Base-by-base conservation (phyloP, 2,329 filamentous ascomycete genomes). In the Cladosporium austrohemisphaericum region DNA sequence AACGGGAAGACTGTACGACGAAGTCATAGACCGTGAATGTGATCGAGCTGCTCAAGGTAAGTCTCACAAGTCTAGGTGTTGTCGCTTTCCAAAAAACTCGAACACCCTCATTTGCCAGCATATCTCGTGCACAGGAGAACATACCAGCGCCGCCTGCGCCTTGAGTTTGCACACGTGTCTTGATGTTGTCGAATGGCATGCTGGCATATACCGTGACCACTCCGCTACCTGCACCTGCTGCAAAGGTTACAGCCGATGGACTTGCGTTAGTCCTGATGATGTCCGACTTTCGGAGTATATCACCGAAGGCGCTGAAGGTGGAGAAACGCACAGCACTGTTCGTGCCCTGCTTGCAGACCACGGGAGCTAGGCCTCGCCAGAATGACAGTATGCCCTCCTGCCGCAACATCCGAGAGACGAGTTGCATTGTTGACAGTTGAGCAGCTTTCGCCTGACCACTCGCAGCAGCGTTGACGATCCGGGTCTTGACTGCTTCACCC, bases 401-500 rank as follows among this genome's bases (percentile, higher is more conserved):
- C 6, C 33, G n/a, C 4, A 56, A 18, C 14, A 58, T 45, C 2
- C 28, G 22, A 8, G 51, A 40, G 1, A 50, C 41, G 18, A 49
- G 41, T 22, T 37, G 48, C 5, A 36, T 40, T 4, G 32, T 40
- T 2, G 49, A 54, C 13, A 33, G 19, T 20, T 43, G 22, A 5
- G 14, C 28, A 25, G 1, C 50, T 41, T 10, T 38, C 40, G 8
- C 57, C 52, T 48, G 32, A 13, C 29, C 43, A 1, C 43, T 47
- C 9, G 54, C 57, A 13, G 53, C 43, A 25, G 62, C 60, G 20
- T 64, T 52, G 13, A 65, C 53, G 13, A 61, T 51, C 19, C 57
- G 53, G 4, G 57, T 65, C 38, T 64, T 63, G 40, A 62, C 38
- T 28, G 58, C 59, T 41, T 64, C 60, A 5, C 59, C 59, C 10